Evolutionary conservation across 1,139 yeast genomes (phyloP).

Genomic region (Debaryomyces subglobosus): DNA sequence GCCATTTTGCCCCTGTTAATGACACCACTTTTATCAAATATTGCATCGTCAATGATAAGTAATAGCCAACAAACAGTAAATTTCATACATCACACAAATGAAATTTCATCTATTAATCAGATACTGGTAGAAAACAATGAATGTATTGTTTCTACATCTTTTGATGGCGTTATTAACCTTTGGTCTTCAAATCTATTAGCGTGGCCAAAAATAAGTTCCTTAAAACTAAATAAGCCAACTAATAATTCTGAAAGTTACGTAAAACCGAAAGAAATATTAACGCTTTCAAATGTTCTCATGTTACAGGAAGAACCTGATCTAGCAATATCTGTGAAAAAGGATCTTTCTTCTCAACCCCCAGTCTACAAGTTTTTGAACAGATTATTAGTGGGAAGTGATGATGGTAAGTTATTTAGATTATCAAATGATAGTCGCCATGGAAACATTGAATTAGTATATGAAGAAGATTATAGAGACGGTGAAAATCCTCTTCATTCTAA

Average conservation of each 20-base stretch:
- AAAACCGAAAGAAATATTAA: not conserved
- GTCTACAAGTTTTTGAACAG: constrained; percentile 29
- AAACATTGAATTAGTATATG: constrained; percentile 29
- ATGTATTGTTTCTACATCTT: constrained; percentile 34
- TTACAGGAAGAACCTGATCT: not conserved
- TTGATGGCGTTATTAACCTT: constrained; percentile 38
- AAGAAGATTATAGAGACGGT: constrained; percentile 17
- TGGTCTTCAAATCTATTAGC: constrained; percentile 48
- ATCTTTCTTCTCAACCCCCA: constrained; percentile 12
- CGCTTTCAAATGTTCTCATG: not conserved
- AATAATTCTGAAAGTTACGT: not conserved
- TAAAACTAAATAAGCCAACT: constrained; percentile 16
- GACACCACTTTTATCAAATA: constrained; percentile 25
- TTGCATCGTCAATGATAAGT: constrained; percentile 3
- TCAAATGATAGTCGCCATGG: constrained; percentile 25
- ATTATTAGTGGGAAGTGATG: constrained; percentile 49
- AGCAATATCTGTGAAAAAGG: constrained; percentile 1
- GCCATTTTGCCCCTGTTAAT: constrained; percentile 33
- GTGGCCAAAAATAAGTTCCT: constrained; percentile 29
- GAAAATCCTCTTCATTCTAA: constrained; percentile 15
- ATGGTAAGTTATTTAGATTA: constrained; percentile 50
- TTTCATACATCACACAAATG: constrained; percentile 12
- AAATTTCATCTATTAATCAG: constrained; percentile 22
- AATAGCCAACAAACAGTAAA: not conserved
- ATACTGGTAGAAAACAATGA: constrained; percentile 27